These are phyloP conservation scores for Pelargonium nanum DNA, from an alignment of 345 rosid species.

Conservation along the genomic window DNA sequence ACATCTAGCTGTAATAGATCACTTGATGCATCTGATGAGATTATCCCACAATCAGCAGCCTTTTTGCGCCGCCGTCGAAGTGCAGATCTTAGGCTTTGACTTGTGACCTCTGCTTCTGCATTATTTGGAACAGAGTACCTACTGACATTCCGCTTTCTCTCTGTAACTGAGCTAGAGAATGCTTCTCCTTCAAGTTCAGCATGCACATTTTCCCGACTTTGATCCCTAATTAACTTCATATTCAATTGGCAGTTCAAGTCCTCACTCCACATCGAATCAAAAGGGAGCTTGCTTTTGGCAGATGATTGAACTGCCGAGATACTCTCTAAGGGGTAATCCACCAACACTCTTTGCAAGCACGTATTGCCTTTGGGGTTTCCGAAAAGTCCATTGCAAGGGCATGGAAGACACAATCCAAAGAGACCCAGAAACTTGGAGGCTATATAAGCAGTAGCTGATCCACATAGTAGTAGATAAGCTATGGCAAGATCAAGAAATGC, in stretches of 20 bases:
- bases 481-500: constrained; percentile 58
- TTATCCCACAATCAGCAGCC: constrained; percentile 14
- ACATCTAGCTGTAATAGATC: constrained; percentile 21
- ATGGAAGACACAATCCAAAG: constrained; percentile 45
- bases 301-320: constrained; percentile 34
- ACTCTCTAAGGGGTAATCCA: constrained; percentile 33
- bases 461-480: constrained; percentile 51
- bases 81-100: constrained; percentile 25
- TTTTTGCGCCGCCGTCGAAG: constrained; percentile 32
- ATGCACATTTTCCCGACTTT: constrained; percentile 15
- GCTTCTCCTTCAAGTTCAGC: constrained; percentile 29
- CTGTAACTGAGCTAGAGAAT: constrained; percentile 19
- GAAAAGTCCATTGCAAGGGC: constrained; percentile 48
- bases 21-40: constrained; percentile 24
- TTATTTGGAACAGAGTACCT: no score
- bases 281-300: constrained; percentile 33
- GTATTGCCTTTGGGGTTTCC: constrained; percentile 22
- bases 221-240: constrained; percentile 5
- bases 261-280: constrained; percentile 15
- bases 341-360: constrained; percentile 40
- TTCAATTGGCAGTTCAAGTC: constrained; percentile 17
- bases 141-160: constrained; percentile 22
- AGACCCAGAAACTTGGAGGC: constrained; percentile 38
- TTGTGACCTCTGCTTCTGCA: constrained; percentile 12
- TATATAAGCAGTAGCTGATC: constrained; percentile 38